Conservation (phyloP, 345 rosid genomes). For the Brassica nigra region DNA sequence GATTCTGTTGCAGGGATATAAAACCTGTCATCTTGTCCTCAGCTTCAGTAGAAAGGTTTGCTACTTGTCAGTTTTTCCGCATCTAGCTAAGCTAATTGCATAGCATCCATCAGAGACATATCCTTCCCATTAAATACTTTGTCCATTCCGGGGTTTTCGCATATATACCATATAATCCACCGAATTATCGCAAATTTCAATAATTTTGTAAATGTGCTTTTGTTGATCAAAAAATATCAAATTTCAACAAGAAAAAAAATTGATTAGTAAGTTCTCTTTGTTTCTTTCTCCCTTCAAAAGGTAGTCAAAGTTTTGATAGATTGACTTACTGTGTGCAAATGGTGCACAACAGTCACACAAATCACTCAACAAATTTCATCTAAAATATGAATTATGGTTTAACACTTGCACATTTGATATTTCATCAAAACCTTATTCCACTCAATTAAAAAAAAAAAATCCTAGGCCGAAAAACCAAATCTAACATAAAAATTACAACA, state of each 20-base stretch:
- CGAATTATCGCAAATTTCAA: too few species aligned
- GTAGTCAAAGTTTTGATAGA: background rate
- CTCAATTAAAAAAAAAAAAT: background rate
- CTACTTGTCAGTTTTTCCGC: background rate
- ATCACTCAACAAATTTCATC: background rate
- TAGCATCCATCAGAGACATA: background rate
- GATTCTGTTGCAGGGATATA: background rate
- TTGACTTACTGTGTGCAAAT: background rate
- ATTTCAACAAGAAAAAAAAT: background rate
- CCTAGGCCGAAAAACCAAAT: conserved; percentile 11
- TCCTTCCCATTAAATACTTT: too few species aligned
- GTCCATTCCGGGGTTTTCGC: too few species aligned
- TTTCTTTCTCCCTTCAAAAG: background rate
- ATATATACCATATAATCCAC: too few species aligned
- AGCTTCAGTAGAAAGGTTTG: background rate
- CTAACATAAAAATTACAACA: conserved; percentile 14
- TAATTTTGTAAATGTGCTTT: too few species aligned
- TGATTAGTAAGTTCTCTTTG: background rate
- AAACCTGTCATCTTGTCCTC: background rate
- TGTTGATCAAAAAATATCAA: too few species aligned
- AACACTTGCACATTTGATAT: background rate
- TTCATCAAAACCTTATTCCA: conserved; percentile 22
- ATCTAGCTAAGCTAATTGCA: background rate
- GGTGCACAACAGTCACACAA: background rate
- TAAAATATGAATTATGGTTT: background rate